These are phyloP conservation scores for Prunus davidiana DNA, from an alignment of 306 rosid genomes.

Conservation along the genomic window DNA sequence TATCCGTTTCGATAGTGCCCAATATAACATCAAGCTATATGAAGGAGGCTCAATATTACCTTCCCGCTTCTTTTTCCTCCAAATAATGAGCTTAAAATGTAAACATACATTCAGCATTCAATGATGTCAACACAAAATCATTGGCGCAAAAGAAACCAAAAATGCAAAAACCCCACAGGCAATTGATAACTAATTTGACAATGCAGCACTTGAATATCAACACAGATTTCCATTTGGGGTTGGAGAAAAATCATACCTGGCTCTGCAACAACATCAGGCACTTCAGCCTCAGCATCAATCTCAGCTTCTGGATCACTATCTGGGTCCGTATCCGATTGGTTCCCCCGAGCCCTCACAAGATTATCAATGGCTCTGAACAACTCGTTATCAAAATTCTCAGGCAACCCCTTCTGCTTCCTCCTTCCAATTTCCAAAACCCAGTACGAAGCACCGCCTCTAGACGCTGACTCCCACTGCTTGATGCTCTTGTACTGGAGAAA, in stretches of 20 bases:
- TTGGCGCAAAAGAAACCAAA: not conserved
- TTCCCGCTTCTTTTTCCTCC: not conserved
- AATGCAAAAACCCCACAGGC: not conserved
- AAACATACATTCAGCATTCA: not conserved
- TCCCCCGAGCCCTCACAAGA: slow-evolving; percentile 41
- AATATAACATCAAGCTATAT: not conserved
- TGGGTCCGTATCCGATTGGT: slow-evolving; percentile 39
- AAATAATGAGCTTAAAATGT: not conserved
- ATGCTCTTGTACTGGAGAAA: slow-evolving; percentile 23
- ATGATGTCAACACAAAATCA: not conserved
- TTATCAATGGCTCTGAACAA: slow-evolving; percentile 42
- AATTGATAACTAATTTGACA: not conserved
- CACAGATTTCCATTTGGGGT: not conserved
- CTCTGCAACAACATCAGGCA: slow-evolving; percentile 37
- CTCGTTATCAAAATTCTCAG: slow-evolving; percentile 48
- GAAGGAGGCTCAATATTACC: not conserved
- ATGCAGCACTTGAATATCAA: not conserved
- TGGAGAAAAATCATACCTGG: slow-evolving; percentile 42
- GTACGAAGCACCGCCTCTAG: slow-evolving; percentile 13
- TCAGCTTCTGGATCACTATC: slow-evolving; percentile 54
- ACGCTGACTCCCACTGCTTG: slow-evolving; percentile 27
- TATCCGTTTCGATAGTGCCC: not conserved
- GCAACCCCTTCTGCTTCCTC: slow-evolving; percentile 40
- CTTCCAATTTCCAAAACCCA: slow-evolving; percentile 31
- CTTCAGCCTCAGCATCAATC: slow-evolving; percentile 34